Evolutionary conservation across 441 rosid species (phyloP).

Genomic region (Arabidopsis lyrata): DNA sequence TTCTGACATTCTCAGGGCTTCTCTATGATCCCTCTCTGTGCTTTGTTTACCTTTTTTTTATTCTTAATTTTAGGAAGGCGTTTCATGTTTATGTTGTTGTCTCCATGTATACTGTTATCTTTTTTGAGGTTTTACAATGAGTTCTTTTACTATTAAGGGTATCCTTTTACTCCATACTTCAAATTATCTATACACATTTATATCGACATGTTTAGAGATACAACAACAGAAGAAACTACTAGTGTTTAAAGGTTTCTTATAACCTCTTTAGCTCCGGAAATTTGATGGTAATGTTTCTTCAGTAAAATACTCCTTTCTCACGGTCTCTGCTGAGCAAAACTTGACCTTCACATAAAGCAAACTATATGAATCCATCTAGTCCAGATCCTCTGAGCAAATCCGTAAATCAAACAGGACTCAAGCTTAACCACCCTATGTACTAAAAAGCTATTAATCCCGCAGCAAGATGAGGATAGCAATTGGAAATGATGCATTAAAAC

Average conservation of each 20-base stretch:
- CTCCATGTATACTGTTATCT: constrained; percentile 37
- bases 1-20: constrained; percentile 32
- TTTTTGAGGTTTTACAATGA: constrained; percentile 42
- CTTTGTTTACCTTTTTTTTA: constrained; percentile 26
- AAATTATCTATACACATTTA: constrained; percentile 9
- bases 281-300: constrained; percentile 71
- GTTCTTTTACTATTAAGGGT: constrained; percentile 25
- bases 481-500: constrained; percentile 17
- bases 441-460: neutral
- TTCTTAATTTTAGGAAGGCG: constrained; percentile 46
- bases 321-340: constrained; percentile 73
- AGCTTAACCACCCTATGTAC: neutral
- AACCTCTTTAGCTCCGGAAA: constrained; percentile 55
- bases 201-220: constrained; percentile 6
- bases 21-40: constrained; percentile 21
- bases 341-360: constrained; percentile 63
- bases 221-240: constrained; percentile 22
- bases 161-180: neutral
- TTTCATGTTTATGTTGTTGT: constrained; percentile 36
- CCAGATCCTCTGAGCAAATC: neutral
- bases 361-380: neutral
- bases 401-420: neutral
- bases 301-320: constrained; percentile 81
- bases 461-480: neutral
- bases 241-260: constrained; percentile 18